Base-by-base conservation (phyloP, 306 rosid species). In the Citrullus amarus region DNA sequence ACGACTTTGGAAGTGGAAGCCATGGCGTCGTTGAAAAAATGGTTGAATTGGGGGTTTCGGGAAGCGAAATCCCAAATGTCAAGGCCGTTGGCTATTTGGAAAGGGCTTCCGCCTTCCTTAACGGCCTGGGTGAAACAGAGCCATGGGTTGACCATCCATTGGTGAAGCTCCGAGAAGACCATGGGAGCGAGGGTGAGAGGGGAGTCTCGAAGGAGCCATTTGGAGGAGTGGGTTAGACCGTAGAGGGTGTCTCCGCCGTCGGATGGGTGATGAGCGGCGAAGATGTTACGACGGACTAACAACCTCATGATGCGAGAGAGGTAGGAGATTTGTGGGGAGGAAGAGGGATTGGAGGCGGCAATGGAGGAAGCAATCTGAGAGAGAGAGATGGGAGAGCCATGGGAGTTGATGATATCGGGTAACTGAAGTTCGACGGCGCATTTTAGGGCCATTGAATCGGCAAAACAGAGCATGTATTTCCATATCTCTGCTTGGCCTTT, bases 401-500 rank as follows among this genome's bases (percentile, higher is more conserved):
- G 84, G 20, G 74, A 79, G 65, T 85, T 39, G 36, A 85, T 82
- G 67, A 87, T 83, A 15, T 87, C 88, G n/a, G 88, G 69, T 16
- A 87, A 71, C 32, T 72, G 80, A 17, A 87, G 88, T 76, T 87
- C 82, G 44, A 85, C 85, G 2, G 84, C 88, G 56, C 82, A 79
- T 81, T 79, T 87, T 68, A 85, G 59, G 11, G 85, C 88, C 88
- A 83, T 82, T 22, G 85, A 79, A 48, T 87, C 88, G 1, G 79
- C 85, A 61, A 80, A 85, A 77, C 79, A 32, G n/a, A 83, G 20
- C 85, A 85, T 82, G 79, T 58, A 70, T 48, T 78, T 85, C 88
- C 88, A 84, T 78, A 84, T 83, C 17, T 76, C 80, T n/a, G 85
- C 85, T 70, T 87, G 90, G 18, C 90, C 86, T 85, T 63, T 63